A percentile compares a stretch with the other conserved stretches of the same genome.
phyloP scores from a whole-genome alignment of 306 rosid genomes.

The Fagus crenata region DNA sequence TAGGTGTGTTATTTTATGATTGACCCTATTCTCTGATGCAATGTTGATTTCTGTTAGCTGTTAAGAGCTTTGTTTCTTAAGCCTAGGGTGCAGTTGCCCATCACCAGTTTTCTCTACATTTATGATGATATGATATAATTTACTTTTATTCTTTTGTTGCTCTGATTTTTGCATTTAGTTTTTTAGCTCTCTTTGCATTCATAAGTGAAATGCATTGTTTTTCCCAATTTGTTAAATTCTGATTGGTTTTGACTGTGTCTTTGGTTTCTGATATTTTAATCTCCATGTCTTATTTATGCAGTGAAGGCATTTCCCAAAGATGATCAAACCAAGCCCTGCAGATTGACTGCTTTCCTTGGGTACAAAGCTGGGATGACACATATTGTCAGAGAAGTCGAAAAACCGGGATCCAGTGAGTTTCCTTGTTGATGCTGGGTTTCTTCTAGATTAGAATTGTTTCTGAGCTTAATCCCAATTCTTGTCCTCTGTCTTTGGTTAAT shows the following conservation, averaged over 20 bases:
- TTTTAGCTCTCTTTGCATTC: too few species aligned
- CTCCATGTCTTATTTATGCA: constrained; percentile 25
- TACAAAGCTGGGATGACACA: constrained; percentile 91
- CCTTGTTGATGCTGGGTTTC: not conserved
- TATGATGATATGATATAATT: too few species aligned
- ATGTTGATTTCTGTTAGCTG: not conserved
- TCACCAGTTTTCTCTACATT: too few species aligned
- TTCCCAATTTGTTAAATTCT: not conserved
- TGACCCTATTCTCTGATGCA: not conserved
- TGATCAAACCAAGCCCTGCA: constrained; percentile 53
- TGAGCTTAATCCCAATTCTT: not conserved
- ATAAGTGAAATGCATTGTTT: not conserved
- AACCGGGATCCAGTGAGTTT: constrained; percentile 82
- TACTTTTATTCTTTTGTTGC: not conserved
- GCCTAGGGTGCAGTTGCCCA: not conserved
- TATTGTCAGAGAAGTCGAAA: constrained; percentile 80
- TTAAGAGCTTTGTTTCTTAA: not conserved
- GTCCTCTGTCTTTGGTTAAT: not conserved
- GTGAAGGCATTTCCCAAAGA: constrained; percentile 83
- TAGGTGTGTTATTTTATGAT: too few species aligned
- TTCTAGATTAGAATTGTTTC: not conserved
- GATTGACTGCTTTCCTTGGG: constrained; percentile 76
- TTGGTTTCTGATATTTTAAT: not conserved
- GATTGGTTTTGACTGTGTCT: not conserved
- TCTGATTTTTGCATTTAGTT: not conserved